A percentile compares a stretch with the other conserved stretches of the same genome.
phyloP scores from a whole-genome alignment of 139 green algal species.

The Tetradesmus lagerheimii region DNA sequence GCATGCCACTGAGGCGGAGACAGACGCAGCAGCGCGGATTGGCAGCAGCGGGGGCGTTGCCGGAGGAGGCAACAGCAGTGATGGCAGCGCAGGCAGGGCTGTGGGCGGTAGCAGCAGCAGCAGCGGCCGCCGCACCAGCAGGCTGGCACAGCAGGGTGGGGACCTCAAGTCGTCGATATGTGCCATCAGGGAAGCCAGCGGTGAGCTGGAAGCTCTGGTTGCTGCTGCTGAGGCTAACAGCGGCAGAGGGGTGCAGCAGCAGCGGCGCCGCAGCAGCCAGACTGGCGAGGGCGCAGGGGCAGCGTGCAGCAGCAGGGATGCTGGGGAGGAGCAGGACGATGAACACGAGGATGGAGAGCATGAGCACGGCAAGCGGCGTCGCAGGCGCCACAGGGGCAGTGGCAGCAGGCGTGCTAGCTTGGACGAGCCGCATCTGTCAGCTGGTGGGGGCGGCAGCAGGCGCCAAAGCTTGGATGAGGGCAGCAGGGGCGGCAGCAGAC shows the following conservation, averaged over 20 bases:
- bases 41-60: background rate
- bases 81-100: background rate
- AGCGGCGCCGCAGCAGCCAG: constrained; percentile 29
- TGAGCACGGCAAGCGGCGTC: background rate
- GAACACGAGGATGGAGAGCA: background rate
- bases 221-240: constrained; percentile 4
- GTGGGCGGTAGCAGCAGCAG: background rate
- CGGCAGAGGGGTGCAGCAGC: background rate
- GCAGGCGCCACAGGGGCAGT: background rate
- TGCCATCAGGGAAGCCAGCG: constrained; percentile 4
- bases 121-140: background rate
- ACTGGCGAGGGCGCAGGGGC: background rate
- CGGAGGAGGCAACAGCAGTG: background rate
- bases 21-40: background rate
- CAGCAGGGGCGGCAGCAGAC: constrained; percentile 14
- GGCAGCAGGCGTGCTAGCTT: constrained; percentile 13
- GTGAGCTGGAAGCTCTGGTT: constrained; percentile 11
- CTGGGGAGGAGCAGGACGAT: background rate
- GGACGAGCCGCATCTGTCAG: background rate
- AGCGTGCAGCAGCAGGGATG: background rate
- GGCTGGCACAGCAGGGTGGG: background rate
- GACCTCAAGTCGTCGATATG: background rate
- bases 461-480: constrained; percentile 9
- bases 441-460: background rate
- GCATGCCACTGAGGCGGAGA: constrained; percentile 30